Base-by-base conservation (phyloP, 2,329 filamentous ascomycete species). In the Colletotrichum karsti region DNA sequence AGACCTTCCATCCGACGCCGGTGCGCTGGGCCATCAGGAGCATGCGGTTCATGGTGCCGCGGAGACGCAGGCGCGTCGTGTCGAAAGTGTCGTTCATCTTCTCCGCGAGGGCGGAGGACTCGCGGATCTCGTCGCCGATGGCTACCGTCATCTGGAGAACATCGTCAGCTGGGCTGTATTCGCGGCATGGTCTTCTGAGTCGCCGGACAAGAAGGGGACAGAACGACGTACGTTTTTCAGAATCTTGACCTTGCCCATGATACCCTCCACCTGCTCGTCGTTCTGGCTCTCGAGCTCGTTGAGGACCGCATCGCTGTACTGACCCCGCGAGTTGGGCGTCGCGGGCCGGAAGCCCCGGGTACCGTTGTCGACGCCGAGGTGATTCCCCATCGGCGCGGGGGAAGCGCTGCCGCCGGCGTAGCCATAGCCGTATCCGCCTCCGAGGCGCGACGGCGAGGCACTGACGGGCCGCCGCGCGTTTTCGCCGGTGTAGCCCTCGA, bases 11-110 rank as follows among this genome's bases (percentile, higher is more conserved):
- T 75, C 94, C 92, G 9, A 99, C 91, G n/a, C 96, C 96, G 2
- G 95, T 97, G 74, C 90, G 87, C 82, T 98, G 89, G 5, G 96
- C 96, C 96, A 99, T 99, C 60, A 95, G 78, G 72, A 98, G 82
- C 96, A 99, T 99, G 67, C 95, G 87, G 78, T 94, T 97, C 96
- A 99, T 98, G 18, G 97, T 98, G 60, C 95, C 94, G 48, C 91
- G 88, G 70, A 99, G 84, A 71, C 93, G 89, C 58, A 94, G 82
- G 35, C 95, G 86, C 59, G 95, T 97, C 74, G 88, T 90, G 78
- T 98, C 95, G 77, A 98, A 99, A 5, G 90, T 88, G 76, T 97
- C 93, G 80, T 98, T 98, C 91, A 99, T 97, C 81, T 94, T 95
- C 74, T 98, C 94, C 2, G 94, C 93, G 4, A 98, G 87, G 2